Percentiles rank a stretch among this genome's conserved stretches.
Conservation (phyloP, 192 early-diverging fungal genomes). For the Fimicolochytrium jonesii region DNA sequence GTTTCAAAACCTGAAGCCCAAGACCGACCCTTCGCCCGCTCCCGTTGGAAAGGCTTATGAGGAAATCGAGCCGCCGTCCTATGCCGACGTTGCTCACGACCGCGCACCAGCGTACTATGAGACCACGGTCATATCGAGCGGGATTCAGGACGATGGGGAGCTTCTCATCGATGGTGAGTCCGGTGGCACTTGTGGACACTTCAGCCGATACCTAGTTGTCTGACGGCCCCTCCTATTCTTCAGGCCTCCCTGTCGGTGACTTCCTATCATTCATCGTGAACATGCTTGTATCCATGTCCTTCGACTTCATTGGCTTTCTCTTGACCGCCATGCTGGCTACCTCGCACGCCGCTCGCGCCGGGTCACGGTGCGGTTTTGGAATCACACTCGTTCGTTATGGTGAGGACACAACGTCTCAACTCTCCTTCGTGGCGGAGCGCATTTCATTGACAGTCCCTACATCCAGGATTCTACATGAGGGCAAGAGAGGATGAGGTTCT, state of each 20-base stretch:
- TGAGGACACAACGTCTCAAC: background rate
- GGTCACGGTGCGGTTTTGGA: constrained; percentile 34
- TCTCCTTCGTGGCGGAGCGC: background rate
- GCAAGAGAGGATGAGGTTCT: constrained; percentile 20
- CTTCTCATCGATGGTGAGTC: constrained; percentile 70
- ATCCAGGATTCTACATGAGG: constrained; percentile 5
- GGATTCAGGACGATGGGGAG: constrained; percentile 68
- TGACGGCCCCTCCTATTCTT: background rate
- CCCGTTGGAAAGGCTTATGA: constrained; percentile 24
- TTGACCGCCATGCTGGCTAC: constrained; percentile 87
- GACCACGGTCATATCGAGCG: constrained; percentile 68
- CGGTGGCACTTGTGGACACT: background rate
- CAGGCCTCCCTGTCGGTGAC: constrained; percentile 82
- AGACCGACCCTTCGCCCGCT: constrained; percentile 2
- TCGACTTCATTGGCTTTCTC: constrained; percentile 71
- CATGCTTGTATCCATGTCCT: constrained; percentile 55
- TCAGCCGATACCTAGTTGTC: background rate
- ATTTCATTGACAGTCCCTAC: background rate
- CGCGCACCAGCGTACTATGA: constrained; percentile 73
- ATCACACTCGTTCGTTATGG: constrained; percentile 39
- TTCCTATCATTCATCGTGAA: constrained; percentile 74
- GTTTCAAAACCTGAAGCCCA: constrained; percentile 41
- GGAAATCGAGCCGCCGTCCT: constrained; percentile 52
- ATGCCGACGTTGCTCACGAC: constrained; percentile 74
- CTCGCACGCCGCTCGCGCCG: constrained; percentile 69